Base-by-base conservation (phyloP, 1,139 yeast species). In the Yamadazyma spencermartinsiae region DNA sequence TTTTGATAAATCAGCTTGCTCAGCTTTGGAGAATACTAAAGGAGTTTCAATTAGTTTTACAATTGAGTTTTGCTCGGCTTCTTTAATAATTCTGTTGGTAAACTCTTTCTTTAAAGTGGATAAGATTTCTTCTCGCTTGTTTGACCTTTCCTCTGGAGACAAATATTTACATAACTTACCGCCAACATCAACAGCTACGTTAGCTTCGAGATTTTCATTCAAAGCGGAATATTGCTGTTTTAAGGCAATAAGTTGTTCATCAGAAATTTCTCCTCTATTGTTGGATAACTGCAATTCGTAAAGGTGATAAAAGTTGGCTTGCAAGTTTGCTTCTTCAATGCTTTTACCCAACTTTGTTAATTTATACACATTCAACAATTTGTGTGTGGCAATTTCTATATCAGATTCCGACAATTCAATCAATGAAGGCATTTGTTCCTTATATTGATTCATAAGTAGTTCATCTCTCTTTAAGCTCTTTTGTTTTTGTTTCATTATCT, bases 291-390 rank as follows among this genome's bases (percentile, higher is more conserved):
- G 66, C 34, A 74, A 52, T 34, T 75, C 76, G 47, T 76, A 76
- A n/a, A 72, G 51, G 42, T 71, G 58, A 50, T 72, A 73, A 60
- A 61, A 76, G 14, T 79, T 72, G 2, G 84, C 74, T 46, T 82
- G 85, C 34, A 65, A 65, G 42, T 68, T 69, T 9, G 90, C 81
- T 37, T 84, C 87, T 33, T 67, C 70, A n/a, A 68, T 47, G 1
- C 56, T 25, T 41, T 58, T 59, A 3, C 68, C 68, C 28, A 39
- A 31, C 16, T 50, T 50, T 5, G 50, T 42, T 17, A 63, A 55
- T 38, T 60, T 56, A 31, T 54, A 50, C 29, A 85, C 65, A 26
- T 70, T 63, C 13, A 75, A 59, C 37, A 86, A 63, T 54, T 92
- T 77, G 28, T 62, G 54, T 8, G 77, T 62, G 2, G 77, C 79